Evolutionary conservation across 73 alveolate species (phyloP).

Genomic region (Paramecium bursaria): DNA sequence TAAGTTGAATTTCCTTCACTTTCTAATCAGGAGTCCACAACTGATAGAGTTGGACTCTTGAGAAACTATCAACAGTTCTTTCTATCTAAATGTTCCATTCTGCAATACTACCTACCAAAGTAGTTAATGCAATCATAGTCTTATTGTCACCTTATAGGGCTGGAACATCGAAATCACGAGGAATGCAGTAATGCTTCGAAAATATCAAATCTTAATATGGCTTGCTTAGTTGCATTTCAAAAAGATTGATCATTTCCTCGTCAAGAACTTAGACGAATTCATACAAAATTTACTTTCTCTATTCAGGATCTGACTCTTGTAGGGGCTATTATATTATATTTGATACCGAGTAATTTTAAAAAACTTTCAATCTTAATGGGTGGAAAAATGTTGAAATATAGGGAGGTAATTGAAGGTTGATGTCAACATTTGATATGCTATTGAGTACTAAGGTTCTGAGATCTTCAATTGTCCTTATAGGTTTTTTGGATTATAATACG

Average conservation of each 20-base stretch:
- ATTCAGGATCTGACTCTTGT: neutral
- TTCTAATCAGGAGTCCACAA: neutral
- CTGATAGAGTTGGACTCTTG: conserved; percentile 35
- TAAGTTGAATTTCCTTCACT: neutral
- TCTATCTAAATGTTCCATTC: conserved; percentile 44
- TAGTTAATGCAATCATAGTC: conserved; percentile 1
- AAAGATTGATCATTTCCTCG: neutral
- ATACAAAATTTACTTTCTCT: conserved; percentile 4
- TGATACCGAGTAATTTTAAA: conserved; percentile 30
- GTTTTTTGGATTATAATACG: too few species aligned
- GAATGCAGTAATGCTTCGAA: conserved; percentile 28
- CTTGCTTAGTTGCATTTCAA: neutral
- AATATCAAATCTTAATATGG: conserved; percentile 37
- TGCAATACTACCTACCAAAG: conserved; percentile 13
- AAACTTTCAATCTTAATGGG: conserved; percentile 27
- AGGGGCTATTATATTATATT: neutral
- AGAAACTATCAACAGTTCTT: neutral
- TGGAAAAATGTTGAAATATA: conserved; percentile 2
- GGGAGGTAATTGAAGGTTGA: conserved; percentile 30
- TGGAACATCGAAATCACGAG: conserved; percentile 24
- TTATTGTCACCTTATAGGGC: neutral
- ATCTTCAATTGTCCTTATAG: too few species aligned
- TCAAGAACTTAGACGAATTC: conserved; percentile 16
- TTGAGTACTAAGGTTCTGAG: too few species aligned
- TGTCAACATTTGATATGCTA: too few species aligned